Evolutionary conservation across 306 rosid species (phyloP).

Genomic region (Cucumis melo): DNA sequence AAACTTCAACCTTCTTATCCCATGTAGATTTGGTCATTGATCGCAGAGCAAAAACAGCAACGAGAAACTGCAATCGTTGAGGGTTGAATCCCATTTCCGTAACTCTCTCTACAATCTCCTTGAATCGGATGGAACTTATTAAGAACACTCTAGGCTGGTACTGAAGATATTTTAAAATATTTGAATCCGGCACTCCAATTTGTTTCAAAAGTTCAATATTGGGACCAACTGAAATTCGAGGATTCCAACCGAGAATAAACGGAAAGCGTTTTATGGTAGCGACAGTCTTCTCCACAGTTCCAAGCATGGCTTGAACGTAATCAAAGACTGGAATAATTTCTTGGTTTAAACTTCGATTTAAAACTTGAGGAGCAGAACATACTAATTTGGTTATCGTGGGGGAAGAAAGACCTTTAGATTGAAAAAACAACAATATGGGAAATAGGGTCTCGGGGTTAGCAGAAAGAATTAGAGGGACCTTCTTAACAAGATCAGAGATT

Average conservation of each 20-base stretch:
- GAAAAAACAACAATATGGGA: conserved; percentile 27
- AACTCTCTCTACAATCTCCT: conserved; percentile 7
- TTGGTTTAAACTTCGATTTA: conserved; percentile 16
- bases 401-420: conserved; percentile 22
- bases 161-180: conserved; percentile 1
- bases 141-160: conserved; percentile 4
- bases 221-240: not conserved
- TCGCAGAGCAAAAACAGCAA: conserved; percentile 17
- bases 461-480: not conserved
- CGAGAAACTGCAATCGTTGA: not conserved
- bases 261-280: not conserved
- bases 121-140: not conserved
- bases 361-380: not conserved
- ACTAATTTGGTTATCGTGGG: conserved; percentile 14
- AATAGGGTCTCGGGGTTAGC: conserved; percentile 21
- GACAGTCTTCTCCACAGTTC: conserved; percentile 8
- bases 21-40: conserved; percentile 15
- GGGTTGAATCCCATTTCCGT: conserved; percentile 29
- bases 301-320: conserved; percentile 16
- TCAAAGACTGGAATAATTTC: conserved; percentile 16
- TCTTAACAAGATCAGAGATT: conserved; percentile 7
- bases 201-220: not conserved
- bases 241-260: not conserved
- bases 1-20: conserved; percentile 22
- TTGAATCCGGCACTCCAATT: conserved; percentile 2